Evolutionary conservation across 305 asterid genomes (phyloP), one percentile per base, ranked within the genome.

Genomic region (Fraxinus latifolia): DNA sequence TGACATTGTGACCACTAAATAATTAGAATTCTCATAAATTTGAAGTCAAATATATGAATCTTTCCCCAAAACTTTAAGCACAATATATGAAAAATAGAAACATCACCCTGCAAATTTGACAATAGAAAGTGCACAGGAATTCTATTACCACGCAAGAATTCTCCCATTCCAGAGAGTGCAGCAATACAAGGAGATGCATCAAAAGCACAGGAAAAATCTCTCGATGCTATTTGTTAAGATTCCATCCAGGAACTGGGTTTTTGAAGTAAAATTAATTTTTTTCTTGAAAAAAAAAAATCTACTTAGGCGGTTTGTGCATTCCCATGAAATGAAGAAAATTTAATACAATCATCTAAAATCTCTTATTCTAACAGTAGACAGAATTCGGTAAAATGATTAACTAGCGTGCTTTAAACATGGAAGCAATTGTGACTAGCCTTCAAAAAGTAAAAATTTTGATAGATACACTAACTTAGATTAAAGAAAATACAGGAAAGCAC

Each of bases 401-500:
- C 25, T 55, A 55, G 12, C 12, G 3, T 68, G 34, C 39, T 68
- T 29, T 68, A 68, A 11, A 68, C 36, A 9, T 29, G 21, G 19
- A 68, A 31, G 39, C 74, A 29, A 5, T 68, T 68, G 72, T 19
- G 8, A 60, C 14, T 23, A 21, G 53, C 83, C 58, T 79, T 70
- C 67, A 5, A 62, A 15, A 77, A 29, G 65, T 62, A 50, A 33
- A 50, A 60, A 29, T 32, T 37, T 42, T 7, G 80, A 53, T 29
- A 33, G 39, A 80, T 65, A 82, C 80, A 76, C 12, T 44, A 78
- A 62, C 19, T 74, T 8, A 34, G 76, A 76, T 53, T 47, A 74
- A 42, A 27, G 65, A 60, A 72, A 70, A 75, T 11, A 84, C 81
- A 23, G 7, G 80, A 79, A 68, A 33, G 77, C 85, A 82, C 73